phyloP scores from a whole-genome alignment of 257 asterid genomes.

The Gentiana dahurica region DNA sequence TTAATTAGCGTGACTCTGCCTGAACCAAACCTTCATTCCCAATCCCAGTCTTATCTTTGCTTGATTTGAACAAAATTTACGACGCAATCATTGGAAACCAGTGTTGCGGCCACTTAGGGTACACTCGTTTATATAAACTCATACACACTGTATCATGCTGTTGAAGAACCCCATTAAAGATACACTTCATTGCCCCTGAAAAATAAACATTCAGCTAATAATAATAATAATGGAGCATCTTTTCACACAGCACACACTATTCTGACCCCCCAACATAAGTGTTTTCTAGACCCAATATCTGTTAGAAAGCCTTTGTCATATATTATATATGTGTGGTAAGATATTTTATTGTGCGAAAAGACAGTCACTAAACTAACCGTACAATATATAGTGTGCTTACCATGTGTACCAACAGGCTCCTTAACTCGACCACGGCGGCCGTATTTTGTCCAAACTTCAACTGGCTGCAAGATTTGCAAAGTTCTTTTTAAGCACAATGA shows the following conservation, averaged over 20 bases:
- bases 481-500: conserved; percentile 27
- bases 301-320: too few relatives aligned
- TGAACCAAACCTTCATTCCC: conserved; percentile 83
- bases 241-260: too few relatives aligned
- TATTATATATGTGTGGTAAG: too few relatives aligned
- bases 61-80: neutral
- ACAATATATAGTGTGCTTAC: conserved; percentile 21
- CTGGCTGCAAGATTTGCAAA: conserved; percentile 51
- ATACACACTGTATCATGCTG: conserved; percentile 91
- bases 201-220: neutral
- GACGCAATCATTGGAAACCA: conserved; percentile 53
- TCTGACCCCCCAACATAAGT: too few relatives aligned
- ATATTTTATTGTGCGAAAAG: too few relatives aligned
- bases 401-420: conserved; percentile 99
- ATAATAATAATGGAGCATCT: too few relatives aligned
- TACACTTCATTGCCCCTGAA: conserved; percentile 90
- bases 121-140: conserved; percentile 78
- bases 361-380: neutral
- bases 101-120: conserved; percentile 85
- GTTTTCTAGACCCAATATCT: too few relatives aligned
- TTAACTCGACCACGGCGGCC: conserved; percentile 94
- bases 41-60: conserved; percentile 2
- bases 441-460: conserved; percentile 81
- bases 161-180: conserved; percentile 70
- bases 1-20: neutral